Percentiles rank a stretch among this genome's conserved stretches.
These are phyloP conservation scores for Peniophora sp. DNA, from an alignment of 1,284 basidiomycete species.

Conservation along the genomic window DNA sequence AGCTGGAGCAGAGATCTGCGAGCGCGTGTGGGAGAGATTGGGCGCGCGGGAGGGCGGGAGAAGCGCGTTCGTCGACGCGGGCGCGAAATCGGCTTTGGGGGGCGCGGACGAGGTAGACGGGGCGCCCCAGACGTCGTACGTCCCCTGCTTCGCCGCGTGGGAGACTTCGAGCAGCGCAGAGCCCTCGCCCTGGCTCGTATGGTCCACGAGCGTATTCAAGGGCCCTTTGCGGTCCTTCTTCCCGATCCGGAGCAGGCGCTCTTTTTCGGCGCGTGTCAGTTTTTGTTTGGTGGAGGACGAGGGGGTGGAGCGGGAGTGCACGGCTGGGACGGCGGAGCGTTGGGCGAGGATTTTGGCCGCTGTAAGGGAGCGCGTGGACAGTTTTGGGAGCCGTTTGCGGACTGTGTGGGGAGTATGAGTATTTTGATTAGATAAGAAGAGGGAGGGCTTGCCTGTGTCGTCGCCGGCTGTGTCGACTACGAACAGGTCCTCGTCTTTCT, in stretches of 20 bases:
- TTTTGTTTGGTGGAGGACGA: conserved; percentile 19
- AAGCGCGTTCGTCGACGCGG: conserved; percentile 41
- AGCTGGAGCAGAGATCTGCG: conserved; percentile 54
- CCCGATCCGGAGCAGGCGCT: conserved; percentile 64
- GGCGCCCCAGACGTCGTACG: conserved; percentile 64
- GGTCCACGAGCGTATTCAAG: conserved; percentile 61
- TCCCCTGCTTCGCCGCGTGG: conserved; percentile 60
- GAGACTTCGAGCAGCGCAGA: conserved; percentile 54
- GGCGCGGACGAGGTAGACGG: too few relatives aligned
- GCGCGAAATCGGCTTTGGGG: conserved; percentile 19
- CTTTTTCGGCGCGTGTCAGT: conserved; percentile 61
- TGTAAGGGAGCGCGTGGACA: conserved; percentile 50
- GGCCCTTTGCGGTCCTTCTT: conserved; percentile 64
- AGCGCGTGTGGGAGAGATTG: conserved; percentile 36
- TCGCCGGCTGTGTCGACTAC: conserved; percentile 76
- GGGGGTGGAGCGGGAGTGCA: conserved; percentile 44
- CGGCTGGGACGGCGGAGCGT: conserved; percentile 81
- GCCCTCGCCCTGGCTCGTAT: conserved; percentile 52
- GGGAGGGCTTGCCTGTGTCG: conserved; percentile 46
- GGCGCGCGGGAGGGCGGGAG: conserved; percentile 23
- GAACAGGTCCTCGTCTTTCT: conserved; percentile 69
- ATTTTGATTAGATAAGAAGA: background rate
- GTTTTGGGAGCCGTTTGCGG: conserved; percentile 47
- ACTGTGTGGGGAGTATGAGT: conserved; percentile 28
- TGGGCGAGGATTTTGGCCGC: conserved; percentile 79